Conservation (phyloP, 108 stramenopile genomes). For the Conticribra weissflogii region DNA sequence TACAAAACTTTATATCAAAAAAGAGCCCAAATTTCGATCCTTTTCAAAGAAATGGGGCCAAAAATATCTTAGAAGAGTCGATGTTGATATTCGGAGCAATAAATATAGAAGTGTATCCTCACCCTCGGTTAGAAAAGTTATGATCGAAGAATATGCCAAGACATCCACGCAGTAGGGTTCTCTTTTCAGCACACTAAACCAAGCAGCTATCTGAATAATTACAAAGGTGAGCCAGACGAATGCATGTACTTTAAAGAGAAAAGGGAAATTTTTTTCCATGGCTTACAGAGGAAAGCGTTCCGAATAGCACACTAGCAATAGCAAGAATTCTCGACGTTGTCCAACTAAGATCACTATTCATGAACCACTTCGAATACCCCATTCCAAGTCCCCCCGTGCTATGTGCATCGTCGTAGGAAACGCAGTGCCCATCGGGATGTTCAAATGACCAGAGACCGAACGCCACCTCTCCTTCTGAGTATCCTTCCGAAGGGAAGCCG, state of each 20-base stretch:
- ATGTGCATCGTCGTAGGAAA: conserved; percentile 12
- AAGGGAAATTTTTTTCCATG: not conserved
- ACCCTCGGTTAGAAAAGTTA: conserved; percentile 16
- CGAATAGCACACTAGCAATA: conserved; percentile 14
- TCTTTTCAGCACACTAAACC: conserved; percentile 7
- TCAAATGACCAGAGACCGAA: conserved; percentile 13
- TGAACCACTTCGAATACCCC: conserved; percentile 22
- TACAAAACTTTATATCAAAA: conserved; percentile 14
- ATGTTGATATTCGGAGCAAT: not conserved
- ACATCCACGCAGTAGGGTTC: conserved; percentile 28
- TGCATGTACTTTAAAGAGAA: not conserved
- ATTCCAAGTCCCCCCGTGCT: not conserved
- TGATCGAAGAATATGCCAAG: conserved; percentile 18
- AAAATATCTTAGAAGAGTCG: not conserved
- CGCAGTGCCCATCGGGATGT: conserved; percentile 3
- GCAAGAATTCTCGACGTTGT: conserved; percentile 15
- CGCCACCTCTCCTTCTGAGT: conserved; percentile 10
- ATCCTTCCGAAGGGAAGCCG: conserved; percentile 10
- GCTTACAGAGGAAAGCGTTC: conserved; percentile 12
- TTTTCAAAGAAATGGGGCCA: not conserved
- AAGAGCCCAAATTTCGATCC: conserved; percentile 26
- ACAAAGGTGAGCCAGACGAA: not conserved
- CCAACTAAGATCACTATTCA: conserved; percentile 20
- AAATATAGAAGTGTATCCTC: not conserved
- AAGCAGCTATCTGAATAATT: conserved; percentile 8